Evolutionary conservation across 2,329 filamentous ascomycete genomes (phyloP), one percentile per base, ranked within the genome.

Genomic region (Colletotrichum cordylinicola): DNA sequence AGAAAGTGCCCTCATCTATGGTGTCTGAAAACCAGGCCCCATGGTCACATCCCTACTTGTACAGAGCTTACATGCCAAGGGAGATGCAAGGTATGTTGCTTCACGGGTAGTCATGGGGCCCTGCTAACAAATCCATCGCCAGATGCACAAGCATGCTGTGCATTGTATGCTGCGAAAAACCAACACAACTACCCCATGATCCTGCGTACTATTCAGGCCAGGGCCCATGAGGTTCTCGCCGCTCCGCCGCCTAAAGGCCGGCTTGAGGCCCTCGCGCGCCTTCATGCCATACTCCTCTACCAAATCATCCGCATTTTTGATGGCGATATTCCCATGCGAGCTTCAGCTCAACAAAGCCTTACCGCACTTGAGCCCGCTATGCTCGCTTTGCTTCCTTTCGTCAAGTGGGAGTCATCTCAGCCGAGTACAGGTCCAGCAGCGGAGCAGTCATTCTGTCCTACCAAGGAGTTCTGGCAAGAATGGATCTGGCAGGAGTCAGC

Each of bases 401-500:
- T 83, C 15, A 79, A 79, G 16, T 86, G 84, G 72, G 80, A 84
- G 10, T 60, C 78, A n/a, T 76, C 78, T 6, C 64, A 70, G 8
- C 58, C 76, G 6, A 67, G 64, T 0, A 73, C 67, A 0, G 78
- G 79, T 2, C 70, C 82, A 0, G 75, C 87, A 7, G 81, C 80
- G 10, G 66, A 83, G 18, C 82, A 82, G 72, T 82, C 86, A 0
- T 78, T 90, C 5, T 84, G 84, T 12, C 82, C 85, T 1, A 85
- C 86, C 2, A 84, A 83, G 21, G 77, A 83, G 1, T 88, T 88
- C 60, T 92, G 90, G 90, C 80, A 82, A 9, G 82, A 84, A 2
- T 92, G 88, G 88, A 81, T 90, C 4, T 83, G 91, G 24, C 85
- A 90, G 13, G 90, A 92, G 79, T 91, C 89, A 1, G 83, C 87